A percentile compares a stretch with the other conserved stretches of the same genome.
phyloP scores from a whole-genome alignment of 2,329 filamentous ascomycete species.

The Aspergillus spinulosporus region DNA sequence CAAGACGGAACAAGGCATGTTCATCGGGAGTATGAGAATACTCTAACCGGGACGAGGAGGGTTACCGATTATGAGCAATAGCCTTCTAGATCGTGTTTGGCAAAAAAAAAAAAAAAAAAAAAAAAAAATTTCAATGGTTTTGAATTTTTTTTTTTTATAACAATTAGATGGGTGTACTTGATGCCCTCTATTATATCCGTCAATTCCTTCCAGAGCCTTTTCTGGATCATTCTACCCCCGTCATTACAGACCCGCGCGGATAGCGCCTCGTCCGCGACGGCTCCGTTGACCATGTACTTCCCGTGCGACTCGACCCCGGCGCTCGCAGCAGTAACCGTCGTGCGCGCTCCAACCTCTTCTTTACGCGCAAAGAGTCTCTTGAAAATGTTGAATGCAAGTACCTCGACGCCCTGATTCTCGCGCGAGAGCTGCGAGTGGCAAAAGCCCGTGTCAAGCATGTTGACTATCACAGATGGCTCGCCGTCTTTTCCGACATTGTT shows the following conservation, averaged over 20 bases:
- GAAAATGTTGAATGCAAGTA: slow-evolving; percentile 7
- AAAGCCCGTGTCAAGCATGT: slow-evolving; percentile 55
- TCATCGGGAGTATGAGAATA: slow-evolving; percentile 6
- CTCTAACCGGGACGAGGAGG: neutral
- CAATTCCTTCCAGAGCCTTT: slow-evolving; percentile 49
- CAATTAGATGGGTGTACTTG: too few species aligned
- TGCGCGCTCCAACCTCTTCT: slow-evolving; percentile 52
- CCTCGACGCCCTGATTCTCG: slow-evolving; percentile 27
- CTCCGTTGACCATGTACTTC: slow-evolving; percentile 45
- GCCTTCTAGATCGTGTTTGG: too few species aligned
- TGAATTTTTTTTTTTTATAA: neutral
- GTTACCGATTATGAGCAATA: slow-evolving; percentile 4
- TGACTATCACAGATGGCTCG: slow-evolving; percentile 47
- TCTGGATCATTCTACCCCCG: slow-evolving; percentile 41
- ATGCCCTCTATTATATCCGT: slow-evolving; percentile 44
- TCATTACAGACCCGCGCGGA: slow-evolving; percentile 42
- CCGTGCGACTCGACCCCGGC: slow-evolving; percentile 49
- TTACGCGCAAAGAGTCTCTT: slow-evolving; percentile 42
- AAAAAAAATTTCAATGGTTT: neutral
- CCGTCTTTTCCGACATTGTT: neutral
- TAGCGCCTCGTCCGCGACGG: slow-evolving; percentile 28
- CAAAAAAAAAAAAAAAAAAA: too few species aligned
- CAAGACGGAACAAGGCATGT: neutral
- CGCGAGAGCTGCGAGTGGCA: slow-evolving; percentile 52
- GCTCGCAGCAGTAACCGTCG: slow-evolving; percentile 41